These are phyloP conservation scores for Globisporangium echinulatum DNA, from an alignment of 352 stramenopile species.

Conservation along the genomic window DNA sequence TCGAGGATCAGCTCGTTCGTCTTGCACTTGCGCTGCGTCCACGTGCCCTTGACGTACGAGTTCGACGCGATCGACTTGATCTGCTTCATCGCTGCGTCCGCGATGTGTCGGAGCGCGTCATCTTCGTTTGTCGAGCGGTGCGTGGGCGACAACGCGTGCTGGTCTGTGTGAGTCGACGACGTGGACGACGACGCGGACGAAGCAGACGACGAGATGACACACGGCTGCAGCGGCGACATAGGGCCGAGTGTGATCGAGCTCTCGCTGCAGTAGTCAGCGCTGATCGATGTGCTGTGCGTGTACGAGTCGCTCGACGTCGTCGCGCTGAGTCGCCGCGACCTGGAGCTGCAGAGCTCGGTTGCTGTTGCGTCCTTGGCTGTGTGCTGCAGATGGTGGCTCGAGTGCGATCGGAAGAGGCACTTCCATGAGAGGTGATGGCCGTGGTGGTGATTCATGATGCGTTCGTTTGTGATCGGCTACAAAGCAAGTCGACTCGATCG, in stretches of 20 bases:
- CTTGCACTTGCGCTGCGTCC: slow-evolving; percentile 6
- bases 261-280: not conserved
- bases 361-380: not conserved
- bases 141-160: not conserved
- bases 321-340: not conserved
- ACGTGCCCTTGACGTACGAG: slow-evolving; percentile 12
- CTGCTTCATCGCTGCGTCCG: slow-evolving; percentile 6
- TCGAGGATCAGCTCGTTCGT: slow-evolving; percentile 13
- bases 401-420: slow-evolving; percentile 10
- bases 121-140: slow-evolving; percentile 6
- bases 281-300: not conserved
- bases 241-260: slow-evolving; percentile 2
- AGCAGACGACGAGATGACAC: not conserved
- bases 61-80: slow-evolving; percentile 8
- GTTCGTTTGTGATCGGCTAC: no score
- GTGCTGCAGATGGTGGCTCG: not conserved
- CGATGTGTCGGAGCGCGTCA: slow-evolving; percentile 7
- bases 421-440: slow-evolving; percentile 19
- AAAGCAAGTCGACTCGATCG: not conserved
- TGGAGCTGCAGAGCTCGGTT: not conserved
- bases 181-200: not conserved
- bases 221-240: slow-evolving; percentile 1
- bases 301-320: not conserved
- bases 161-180: not conserved
- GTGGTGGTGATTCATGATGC: slow-evolving; percentile 9